These are phyloP conservation scores for Pholiota molesta DNA, from an alignment of 768 basidiomycete genomes.

Conservation along the genomic window DNA sequence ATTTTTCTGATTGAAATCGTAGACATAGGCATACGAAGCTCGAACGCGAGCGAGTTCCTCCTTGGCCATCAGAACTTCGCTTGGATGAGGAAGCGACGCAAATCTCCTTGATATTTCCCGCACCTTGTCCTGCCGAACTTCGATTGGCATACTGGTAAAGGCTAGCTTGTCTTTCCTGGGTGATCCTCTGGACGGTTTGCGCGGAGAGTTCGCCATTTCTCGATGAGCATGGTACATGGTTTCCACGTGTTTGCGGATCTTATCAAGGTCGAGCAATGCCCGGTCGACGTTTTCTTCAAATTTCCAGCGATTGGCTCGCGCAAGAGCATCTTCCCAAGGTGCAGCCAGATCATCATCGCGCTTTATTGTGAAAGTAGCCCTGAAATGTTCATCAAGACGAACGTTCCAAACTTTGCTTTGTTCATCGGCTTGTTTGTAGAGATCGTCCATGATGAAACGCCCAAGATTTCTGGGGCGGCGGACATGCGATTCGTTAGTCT, in stretches of 20 bases:
- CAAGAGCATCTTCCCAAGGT: conserved; percentile 35
- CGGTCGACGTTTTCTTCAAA: conserved; percentile 19
- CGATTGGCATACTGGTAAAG: conserved; percentile 44
- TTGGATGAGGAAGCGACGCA: conserved; percentile 26
- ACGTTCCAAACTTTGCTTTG: conserved; percentile 23
- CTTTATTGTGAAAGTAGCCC: conserved; percentile 10
- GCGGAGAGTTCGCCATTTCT: conserved; percentile 24
- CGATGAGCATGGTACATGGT: conserved; percentile 32
- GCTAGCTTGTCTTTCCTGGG: conserved; percentile 23
- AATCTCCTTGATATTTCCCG: conserved; percentile 50
- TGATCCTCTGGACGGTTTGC: conserved; percentile 18
- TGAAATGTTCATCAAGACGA: conserved; percentile 33
- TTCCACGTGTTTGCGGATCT: conserved; percentile 45
- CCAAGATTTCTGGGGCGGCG: conserved; percentile 22
- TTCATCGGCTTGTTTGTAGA: conserved; percentile 30
- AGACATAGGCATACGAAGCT: conserved; percentile 60
- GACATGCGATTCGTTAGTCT: conserved; percentile 28
- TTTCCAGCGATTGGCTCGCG: conserved; percentile 24
- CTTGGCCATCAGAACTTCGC: conserved; percentile 31
- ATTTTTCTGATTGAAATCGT: conserved; percentile 30
- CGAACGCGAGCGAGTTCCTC: conserved; percentile 39
- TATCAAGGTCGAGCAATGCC: conserved; percentile 36
- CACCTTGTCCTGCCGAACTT: conserved; percentile 54
- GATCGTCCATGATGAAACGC: conserved; percentile 48
- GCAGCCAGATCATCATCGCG: conserved; percentile 33